These are phyloP conservation scores for Solanum microdontum DNA, from an alignment of 257 asterid species.

Conservation along the genomic window DNA sequence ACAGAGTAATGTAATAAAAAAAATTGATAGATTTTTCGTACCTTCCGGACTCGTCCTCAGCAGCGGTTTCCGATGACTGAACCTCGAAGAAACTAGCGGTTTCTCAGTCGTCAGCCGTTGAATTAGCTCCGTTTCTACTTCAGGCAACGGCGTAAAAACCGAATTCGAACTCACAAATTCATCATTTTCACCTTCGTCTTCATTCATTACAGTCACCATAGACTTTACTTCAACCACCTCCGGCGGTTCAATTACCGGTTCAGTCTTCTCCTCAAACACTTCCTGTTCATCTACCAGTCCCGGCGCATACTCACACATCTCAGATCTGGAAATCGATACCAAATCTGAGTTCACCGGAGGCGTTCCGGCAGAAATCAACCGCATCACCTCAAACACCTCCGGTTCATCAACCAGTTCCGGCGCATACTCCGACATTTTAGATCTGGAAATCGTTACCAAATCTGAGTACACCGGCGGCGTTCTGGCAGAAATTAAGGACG, in stretches of 20 bases:
- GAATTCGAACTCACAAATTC: background rate
- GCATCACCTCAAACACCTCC: conserved; percentile 12
- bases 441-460: background rate
- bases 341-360: conserved; percentile 8
- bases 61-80: conserved; percentile 31
- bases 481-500: conserved; percentile 16
- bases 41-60: conserved; percentile 39
- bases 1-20: background rate
- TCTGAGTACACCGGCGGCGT: conserved; percentile 14
- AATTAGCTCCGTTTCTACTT: conserved; percentile 6
- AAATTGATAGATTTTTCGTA: background rate
- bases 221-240: background rate
- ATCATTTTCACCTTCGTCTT: conserved; percentile 6
- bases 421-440: background rate
- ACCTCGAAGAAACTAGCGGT: conserved; percentile 40
- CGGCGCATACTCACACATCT: background rate
- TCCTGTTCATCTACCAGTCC: background rate
- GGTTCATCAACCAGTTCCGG: background rate
- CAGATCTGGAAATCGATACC: background rate
- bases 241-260: conserved; percentile 23
- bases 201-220: background rate
- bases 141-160: background rate
- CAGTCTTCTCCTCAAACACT: conserved; percentile 25
- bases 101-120: conserved; percentile 31
- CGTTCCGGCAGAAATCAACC: conserved; percentile 12